phyloP scores from a whole-genome alignment of 176 grass and related monocot species.

The Rhipidocladum racemiflorum region DNA sequence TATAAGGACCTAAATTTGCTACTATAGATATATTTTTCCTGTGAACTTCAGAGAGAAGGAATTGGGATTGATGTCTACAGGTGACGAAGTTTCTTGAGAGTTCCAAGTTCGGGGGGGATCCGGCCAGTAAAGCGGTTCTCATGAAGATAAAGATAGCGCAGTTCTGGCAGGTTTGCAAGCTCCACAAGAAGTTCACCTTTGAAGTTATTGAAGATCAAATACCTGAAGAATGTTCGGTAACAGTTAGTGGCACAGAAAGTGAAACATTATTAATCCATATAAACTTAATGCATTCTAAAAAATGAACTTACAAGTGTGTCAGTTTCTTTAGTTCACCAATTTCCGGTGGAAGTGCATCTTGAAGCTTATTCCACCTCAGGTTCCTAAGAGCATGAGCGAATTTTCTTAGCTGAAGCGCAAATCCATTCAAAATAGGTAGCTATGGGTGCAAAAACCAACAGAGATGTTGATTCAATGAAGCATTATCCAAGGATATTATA shows the following conservation, averaged over 20 bases:
- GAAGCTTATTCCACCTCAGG: conserved; percentile 99
- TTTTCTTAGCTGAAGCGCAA: conserved; percentile 28
- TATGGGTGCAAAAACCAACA: conserved; percentile 7
- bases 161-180: conserved; percentile 79
- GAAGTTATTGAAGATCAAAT: conserved; percentile 95
- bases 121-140: conserved; percentile 75
- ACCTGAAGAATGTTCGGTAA: conserved; percentile 55
- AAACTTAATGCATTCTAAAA: conserved; percentile 13
- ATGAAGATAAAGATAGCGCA: conserved; percentile 88
- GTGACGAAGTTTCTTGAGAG: conserved; percentile 78
- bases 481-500: background rate
- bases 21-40: background rate
- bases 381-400: conserved; percentile 53
- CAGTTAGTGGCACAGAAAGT: conserved; percentile 1
- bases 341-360: conserved; percentile 83
- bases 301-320: conserved; percentile 75
- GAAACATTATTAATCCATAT: conserved; percentile 6
- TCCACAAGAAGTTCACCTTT: conserved; percentile 96
- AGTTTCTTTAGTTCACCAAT: conserved; percentile 89
- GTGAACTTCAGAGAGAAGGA: conserved; percentile 9
- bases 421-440: conserved; percentile 18
- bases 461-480: background rate
- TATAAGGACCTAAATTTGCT: background rate
- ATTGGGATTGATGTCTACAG: conserved; percentile 50
- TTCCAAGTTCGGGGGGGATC: conserved; percentile 76